These are phyloP conservation scores for Neonothopanus nambi DNA, from an alignment of 1,284 basidiomycete species.

Conservation along the genomic window DNA sequence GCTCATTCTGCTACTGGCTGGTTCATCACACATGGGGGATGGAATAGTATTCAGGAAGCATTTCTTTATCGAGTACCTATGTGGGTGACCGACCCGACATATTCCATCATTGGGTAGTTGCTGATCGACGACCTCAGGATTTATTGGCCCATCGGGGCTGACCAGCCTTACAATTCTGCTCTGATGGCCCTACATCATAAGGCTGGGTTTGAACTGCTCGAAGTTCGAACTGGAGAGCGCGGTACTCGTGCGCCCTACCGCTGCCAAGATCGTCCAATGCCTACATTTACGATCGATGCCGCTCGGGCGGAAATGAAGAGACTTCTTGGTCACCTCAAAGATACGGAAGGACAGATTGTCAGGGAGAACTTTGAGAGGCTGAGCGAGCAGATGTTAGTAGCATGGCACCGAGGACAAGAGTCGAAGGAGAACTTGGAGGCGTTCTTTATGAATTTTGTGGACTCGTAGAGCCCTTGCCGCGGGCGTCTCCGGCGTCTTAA, in stretches of 20 bases:
- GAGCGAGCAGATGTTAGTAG: constrained; percentile 1
- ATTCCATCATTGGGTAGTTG: neutral
- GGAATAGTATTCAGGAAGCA: constrained; percentile 13
- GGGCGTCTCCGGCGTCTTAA: too few relatives aligned
- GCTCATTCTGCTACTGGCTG: constrained; percentile 9
- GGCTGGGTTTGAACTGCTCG: constrained; percentile 11
- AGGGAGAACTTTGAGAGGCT: constrained; percentile 12
- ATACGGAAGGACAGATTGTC: constrained; percentile 1
- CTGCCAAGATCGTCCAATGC: neutral
- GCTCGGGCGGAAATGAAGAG: constrained; percentile 1
- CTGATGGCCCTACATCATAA: constrained; percentile 1
- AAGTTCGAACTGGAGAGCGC: constrained; percentile 11
- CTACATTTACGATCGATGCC: constrained; percentile 6
- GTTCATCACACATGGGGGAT: constrained; percentile 13
- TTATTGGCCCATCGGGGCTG: constrained; percentile 13
- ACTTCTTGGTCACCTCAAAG: constrained; percentile 2
- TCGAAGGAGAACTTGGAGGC: neutral
- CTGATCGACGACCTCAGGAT: constrained; percentile 3
- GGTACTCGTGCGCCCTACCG: constrained; percentile 7
- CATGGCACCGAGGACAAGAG: constrained; percentile 6
- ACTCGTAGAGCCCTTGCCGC: neutral
- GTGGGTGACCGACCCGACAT: neutral
- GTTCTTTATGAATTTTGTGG: constrained; percentile 5
- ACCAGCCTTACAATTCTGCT: constrained; percentile 12
- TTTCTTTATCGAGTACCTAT: constrained; percentile 5